A percentile compares a stretch with the other conserved stretches of the same genome.
Evolutionary conservation across 2,329 filamentous ascomycete genomes (phyloP).

Genomic region (Aspergillus pseudoterreus): DNA sequence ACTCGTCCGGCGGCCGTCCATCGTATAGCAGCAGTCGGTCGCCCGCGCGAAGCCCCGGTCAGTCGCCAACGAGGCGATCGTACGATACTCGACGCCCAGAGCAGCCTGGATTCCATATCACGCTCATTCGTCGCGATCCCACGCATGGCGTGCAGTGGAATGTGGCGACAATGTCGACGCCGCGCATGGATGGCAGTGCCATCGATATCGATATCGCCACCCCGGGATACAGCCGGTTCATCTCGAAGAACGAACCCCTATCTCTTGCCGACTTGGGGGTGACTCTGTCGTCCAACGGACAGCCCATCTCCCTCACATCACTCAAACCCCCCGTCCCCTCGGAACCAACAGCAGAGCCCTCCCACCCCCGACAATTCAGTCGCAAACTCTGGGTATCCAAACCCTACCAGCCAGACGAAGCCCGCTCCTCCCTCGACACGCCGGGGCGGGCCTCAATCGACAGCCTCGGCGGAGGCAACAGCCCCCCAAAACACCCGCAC

Average conservation of each 20-base stretch:
- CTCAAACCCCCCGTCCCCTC: constrained; percentile 1
- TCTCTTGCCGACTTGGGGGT: constrained; percentile 30
- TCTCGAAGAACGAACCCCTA: constrained; percentile 35
- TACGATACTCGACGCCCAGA: constrained; percentile 8
- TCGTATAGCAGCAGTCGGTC: constrained; percentile 16
- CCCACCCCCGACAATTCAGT: constrained; percentile 27
- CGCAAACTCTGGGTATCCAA: constrained; percentile 32
- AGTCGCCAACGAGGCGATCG: constrained; percentile 21
- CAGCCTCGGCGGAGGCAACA: constrained; percentile 4
- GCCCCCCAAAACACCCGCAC: constrained; percentile 10
- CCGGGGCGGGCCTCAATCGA: constrained; percentile 17
- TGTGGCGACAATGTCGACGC: constrained; percentile 59
- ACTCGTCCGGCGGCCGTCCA: constrained; percentile 16
- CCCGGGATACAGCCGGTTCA: constrained; percentile 58
- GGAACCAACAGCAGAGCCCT: background rate
- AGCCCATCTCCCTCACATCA: constrained; percentile 6
- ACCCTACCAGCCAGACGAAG: constrained; percentile 18
- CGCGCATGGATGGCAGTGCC: constrained; percentile 25
- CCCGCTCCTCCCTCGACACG: constrained; percentile 17
- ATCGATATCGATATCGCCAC: constrained; percentile 57
- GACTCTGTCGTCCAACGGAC: constrained; percentile 14
- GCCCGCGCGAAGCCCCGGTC: constrained; percentile 24
- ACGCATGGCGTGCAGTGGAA: constrained; percentile 70
- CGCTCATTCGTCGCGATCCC: constrained; percentile 71
- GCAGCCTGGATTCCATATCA: constrained; percentile 40